A percentile compares a stretch with the other conserved stretches of the same genome.
Conservation (phyloP, 2,329 filamentous ascomycete genomes). For the Cladophialophora immunda region DNA sequence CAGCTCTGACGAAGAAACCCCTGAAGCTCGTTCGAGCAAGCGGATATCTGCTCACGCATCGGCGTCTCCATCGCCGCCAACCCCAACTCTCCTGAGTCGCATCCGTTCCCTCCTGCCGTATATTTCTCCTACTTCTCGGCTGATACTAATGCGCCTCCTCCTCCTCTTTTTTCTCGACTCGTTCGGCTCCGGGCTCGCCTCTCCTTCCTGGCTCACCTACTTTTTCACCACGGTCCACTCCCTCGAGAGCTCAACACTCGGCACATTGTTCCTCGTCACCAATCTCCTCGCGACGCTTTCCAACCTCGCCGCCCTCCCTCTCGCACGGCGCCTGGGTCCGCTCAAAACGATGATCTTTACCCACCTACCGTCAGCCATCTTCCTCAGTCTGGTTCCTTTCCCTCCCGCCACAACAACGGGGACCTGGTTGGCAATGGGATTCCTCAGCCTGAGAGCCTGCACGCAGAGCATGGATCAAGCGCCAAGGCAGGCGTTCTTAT, state of each 20-base stretch:
- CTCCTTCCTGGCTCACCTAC: constrained; percentile 62
- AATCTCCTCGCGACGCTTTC: constrained; percentile 53
- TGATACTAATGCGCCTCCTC: constrained; percentile 15
- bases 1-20: constrained; percentile 4
- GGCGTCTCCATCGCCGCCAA: constrained; percentile 1
- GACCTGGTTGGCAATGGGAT: constrained; percentile 63
- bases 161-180: constrained; percentile 73
- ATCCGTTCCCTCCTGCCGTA: constrained; percentile 1
- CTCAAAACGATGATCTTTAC: constrained; percentile 77
- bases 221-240: constrained; percentile 64
- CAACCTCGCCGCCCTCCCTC: constrained; percentile 64
- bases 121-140: constrained; percentile 2
- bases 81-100: neutral
- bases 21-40: constrained; percentile 1
- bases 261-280: constrained; percentile 62
- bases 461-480: constrained; percentile 75
- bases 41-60: neutral
- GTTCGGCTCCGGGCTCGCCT: constrained; percentile 74
- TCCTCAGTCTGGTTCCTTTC: constrained; percentile 69
- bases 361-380: constrained; percentile 73
- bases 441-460: constrained; percentile 69
- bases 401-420: constrained; percentile 51
- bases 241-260: constrained; percentile 60
- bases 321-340: constrained; percentile 69
- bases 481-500: constrained; percentile 73